Base-by-base conservation (phyloP, 805 yeast species). In the Saccharomycopsis sp. region DNA sequence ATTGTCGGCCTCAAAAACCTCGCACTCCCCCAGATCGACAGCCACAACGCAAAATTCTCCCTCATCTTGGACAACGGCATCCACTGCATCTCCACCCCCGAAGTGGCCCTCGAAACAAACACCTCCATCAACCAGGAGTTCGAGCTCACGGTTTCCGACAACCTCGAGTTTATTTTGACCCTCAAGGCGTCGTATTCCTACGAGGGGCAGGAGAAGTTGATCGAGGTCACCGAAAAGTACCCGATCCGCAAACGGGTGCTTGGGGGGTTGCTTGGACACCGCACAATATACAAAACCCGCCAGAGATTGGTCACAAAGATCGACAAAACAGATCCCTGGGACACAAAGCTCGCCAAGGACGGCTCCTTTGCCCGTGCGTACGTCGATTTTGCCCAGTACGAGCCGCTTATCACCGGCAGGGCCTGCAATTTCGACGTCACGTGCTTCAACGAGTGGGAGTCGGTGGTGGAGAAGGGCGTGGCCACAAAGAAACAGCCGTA, bases 361-460 rank as follows among this genome's bases (percentile, higher is more conserved):
- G 98, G 98, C 1, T 89, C 97, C 41, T 91, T 89, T 76, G 97
- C 90, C 7, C 78, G 92, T 65, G 80, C 87, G 56, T 83, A 85
- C 64, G 75, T 91, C 56, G 79, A 79, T 51, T 85, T 87, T 64
- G 77, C 78, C 23, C 81, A 80, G 57, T 79, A 79, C 64, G 84
- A 84, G 64, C 70, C 76, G 20, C 77, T 76, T 34, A 74, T 87
- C 51, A 79, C 78, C 16, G 86, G 89, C 16, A 68, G 72, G 52
- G 74, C 82, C 0, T 72, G 74, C 57, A 75, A 74, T 52, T 82
- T 82, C 67, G 75, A 77, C 50, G 66, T 89, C 50, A 81, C 85
- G 8, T 79, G 91, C 63, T 82, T 81, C 68, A 91, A 90, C 66
- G 96, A 90, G 68, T 92, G 97, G 97, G 87, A 80, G 52, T 69